A percentile compares a stretch with the other conserved stretches of the same genome.
phyloP scores from a whole-genome alignment of 2,329 filamentous ascomycete species.

The Cladosporium sp. region DNA sequence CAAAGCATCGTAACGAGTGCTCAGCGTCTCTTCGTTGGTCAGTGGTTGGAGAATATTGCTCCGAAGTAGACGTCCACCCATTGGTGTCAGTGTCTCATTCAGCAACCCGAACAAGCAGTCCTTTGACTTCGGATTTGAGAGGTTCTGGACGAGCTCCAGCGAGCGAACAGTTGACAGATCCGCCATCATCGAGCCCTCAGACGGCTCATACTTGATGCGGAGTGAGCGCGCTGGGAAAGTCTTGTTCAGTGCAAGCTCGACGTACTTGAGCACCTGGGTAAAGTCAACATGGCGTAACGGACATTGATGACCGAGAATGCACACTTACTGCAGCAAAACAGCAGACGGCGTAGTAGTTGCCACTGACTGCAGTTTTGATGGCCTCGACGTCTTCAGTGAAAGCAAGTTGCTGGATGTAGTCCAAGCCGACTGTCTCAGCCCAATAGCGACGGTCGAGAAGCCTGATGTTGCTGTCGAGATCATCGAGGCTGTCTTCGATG shows the following conservation, averaged over 20 bases:
- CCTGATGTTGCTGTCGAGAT: constrained; percentile 57
- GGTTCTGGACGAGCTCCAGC: constrained; percentile 86
- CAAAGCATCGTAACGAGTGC: constrained; percentile 75
- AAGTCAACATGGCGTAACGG: constrained; percentile 24
- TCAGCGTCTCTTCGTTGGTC: constrained; percentile 68
- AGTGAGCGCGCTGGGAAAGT: constrained; percentile 77
- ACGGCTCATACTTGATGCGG: constrained; percentile 81
- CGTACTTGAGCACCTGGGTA: constrained; percentile 72
- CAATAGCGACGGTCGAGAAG: constrained; percentile 76
- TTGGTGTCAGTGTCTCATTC: constrained; percentile 81
- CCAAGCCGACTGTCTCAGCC: constrained; percentile 75
- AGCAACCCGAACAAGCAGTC: constrained; percentile 82
- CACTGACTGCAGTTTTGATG: constrained; percentile 73
- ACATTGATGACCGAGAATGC: neutral
- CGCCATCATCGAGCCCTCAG: constrained; percentile 93
- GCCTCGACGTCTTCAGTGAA: constrained; percentile 78
- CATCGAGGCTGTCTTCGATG: constrained; percentile 69
- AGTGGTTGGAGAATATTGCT: constrained; percentile 88
- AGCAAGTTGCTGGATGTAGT: constrained; percentile 76
- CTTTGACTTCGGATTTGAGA: constrained; percentile 73
- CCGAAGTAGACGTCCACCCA: constrained; percentile 80
- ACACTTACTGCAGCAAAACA: constrained; percentile 77
- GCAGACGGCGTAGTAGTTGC: constrained; percentile 84
- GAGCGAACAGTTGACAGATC: constrained; percentile 84
- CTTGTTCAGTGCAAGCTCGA: constrained; percentile 68